Percentiles rank a stretch among this genome's conserved stretches.
Conservation (phyloP, 108 stramenopile genomes). For the Skeletonema marinoi region DNA sequence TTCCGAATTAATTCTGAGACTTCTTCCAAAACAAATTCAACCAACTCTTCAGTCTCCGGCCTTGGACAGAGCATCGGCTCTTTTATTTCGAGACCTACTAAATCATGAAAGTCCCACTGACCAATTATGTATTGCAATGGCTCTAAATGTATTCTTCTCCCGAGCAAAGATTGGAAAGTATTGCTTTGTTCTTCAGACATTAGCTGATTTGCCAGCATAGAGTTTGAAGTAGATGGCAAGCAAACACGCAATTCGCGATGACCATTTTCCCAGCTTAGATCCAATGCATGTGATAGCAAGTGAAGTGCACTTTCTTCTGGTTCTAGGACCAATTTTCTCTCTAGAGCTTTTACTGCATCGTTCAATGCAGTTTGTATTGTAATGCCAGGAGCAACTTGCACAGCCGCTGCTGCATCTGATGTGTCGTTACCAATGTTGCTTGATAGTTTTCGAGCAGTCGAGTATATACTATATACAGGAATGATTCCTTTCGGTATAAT, state of each 20-base stretch:
- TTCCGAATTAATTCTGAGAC: conserved; percentile 15
- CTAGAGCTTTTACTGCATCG: conserved; percentile 45
- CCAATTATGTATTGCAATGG: conserved; percentile 95
- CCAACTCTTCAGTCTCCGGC: conserved; percentile 96
- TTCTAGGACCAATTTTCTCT: conserved; percentile 56
- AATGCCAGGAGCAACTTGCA: not conserved
- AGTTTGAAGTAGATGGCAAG: conserved; percentile 5
- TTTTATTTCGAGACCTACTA: conserved; percentile 61
- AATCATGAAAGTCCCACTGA: conserved; percentile 92
- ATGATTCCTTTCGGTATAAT: not conserved
- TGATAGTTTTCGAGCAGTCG: not conserved
- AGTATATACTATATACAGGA: not conserved
- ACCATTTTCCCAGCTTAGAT: conserved; percentile 64
- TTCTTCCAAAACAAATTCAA: conserved; percentile 61
- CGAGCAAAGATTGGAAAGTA: conserved; percentile 41
- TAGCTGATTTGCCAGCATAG: conserved; percentile 21
- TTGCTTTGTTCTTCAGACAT: conserved; percentile 51
- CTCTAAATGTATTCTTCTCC: conserved; percentile 65
- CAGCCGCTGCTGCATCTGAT: not conserved
- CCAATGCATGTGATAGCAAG: conserved; percentile 60
- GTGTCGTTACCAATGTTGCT: not conserved
- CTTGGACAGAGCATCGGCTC: conserved; percentile 89
- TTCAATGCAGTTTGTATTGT: conserved; percentile 52
- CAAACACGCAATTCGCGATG: conserved; percentile 60
- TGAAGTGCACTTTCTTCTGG: conserved; percentile 67